Conservation (phyloP, 495 filamentous ascomycete species). For the Podospora australis region DNA sequence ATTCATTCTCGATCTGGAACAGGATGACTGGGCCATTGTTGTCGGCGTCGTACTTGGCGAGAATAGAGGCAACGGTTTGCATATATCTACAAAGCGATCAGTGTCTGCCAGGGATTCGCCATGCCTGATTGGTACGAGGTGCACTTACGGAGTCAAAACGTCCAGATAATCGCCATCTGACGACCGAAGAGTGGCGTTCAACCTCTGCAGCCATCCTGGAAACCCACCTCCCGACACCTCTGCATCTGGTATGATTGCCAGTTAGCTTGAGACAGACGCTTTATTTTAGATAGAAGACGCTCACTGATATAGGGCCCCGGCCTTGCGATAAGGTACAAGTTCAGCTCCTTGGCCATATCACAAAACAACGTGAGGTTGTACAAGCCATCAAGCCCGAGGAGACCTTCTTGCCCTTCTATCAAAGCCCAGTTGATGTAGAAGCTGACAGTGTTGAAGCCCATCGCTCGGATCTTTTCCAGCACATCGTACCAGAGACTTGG, state of each 20-base stretch:
- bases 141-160: slow-evolving; percentile 53
- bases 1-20: slow-evolving; percentile 76
- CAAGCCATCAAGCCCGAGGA: slow-evolving; percentile 62
- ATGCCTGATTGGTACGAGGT: too few species aligned
- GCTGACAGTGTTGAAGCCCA: slow-evolving; percentile 70
- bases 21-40: slow-evolving; percentile 74
- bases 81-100: too few species aligned
- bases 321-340: slow-evolving; percentile 68
- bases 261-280: too few species aligned
- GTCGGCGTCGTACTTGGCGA: slow-evolving; percentile 70
- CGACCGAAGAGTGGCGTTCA: slow-evolving; percentile 56
- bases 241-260: slow-evolving; percentile 61
- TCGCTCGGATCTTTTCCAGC: slow-evolving; percentile 71
- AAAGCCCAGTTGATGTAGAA: slow-evolving; percentile 78
- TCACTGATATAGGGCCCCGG: slow-evolving; percentile 45
- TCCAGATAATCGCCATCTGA: slow-evolving; percentile 53
- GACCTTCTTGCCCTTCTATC: slow-evolving; percentile 65
- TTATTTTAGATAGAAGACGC: too few species aligned
- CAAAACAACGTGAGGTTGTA: slow-evolving; percentile 68
- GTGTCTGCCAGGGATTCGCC: too few species aligned
- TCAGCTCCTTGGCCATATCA: slow-evolving; percentile 58
- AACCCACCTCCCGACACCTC: slow-evolving; percentile 41
- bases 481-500: slow-evolving; percentile 65
- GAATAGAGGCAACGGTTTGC: slow-evolving; percentile 48
- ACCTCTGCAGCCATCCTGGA: slow-evolving; percentile 49